Evolutionary conservation across 257 asterid species (phyloP).

Genomic region (Nicotiana sylvestris): DNA sequence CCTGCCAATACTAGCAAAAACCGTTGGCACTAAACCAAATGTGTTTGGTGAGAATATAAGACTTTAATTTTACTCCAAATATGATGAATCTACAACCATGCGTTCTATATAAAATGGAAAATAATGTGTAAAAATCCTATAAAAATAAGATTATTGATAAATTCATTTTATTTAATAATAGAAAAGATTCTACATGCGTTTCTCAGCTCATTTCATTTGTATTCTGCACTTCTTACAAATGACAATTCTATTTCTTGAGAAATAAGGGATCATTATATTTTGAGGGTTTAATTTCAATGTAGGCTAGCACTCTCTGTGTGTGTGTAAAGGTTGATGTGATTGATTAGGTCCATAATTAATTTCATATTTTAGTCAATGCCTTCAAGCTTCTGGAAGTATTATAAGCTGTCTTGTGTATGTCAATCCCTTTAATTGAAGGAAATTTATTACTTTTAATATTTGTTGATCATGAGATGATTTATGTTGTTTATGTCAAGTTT

Average conservation of each 20-base stretch:
- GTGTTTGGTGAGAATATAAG: slow-evolving; percentile 44
- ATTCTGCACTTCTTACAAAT: background rate
- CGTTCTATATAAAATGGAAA: background rate
- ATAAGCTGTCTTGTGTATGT: no score
- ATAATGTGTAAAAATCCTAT: background rate
- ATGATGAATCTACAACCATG: background rate
- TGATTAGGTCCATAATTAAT: background rate
- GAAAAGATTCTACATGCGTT: background rate
- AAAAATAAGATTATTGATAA: background rate
- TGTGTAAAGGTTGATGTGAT: background rate
- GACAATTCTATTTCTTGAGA: background rate
- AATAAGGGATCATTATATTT: background rate
- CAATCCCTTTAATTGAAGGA: background rate
- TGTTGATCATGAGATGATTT: no score
- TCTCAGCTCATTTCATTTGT: background rate
- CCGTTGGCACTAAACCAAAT: slow-evolving; percentile 5
- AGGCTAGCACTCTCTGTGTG: background rate
- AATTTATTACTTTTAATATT: background rate
- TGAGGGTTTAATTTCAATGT: no score
- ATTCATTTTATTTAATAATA: background rate
- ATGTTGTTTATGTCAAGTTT: no score
- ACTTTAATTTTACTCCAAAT: slow-evolving; percentile 35
- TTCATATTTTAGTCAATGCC: background rate
- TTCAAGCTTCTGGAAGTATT: background rate
- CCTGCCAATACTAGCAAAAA: slow-evolving; percentile 31